Base-by-base conservation (phyloP, 768 basidiomycete genomes). In the Lactarius sanguifluus region DNA sequence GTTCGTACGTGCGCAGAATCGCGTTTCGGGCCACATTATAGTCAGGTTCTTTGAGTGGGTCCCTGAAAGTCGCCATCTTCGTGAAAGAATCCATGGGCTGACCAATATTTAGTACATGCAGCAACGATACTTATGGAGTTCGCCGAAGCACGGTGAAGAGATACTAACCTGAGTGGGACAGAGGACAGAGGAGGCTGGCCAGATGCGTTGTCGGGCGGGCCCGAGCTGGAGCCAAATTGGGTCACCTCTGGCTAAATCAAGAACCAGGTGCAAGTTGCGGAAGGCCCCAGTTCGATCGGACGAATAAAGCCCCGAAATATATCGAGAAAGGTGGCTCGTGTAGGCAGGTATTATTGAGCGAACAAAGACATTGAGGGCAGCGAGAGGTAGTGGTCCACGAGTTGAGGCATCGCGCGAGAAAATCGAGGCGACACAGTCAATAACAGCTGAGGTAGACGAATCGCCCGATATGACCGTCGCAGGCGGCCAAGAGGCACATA, bases 11-110 rank as follows among this genome's bases (percentile, higher is more conserved):
- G 56, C 62, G 55, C 38, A 70, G 45, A 23, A 66, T 64, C 18
- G 61, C 54, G 20, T 25, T 32, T 58, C 59, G 47, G 15, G 59
- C 38, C 38, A 28, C 45, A 32, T 50, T 23, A 30, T 43, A 54
- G 23, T 58, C 34, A 13, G 64, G 23, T 12, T 69, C 68, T 45
- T 52, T 50, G 16, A 23, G 55, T n/a, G 25, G 30, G 32, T 55
- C 16, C 56, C 34, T 13, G 40, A 30, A 30, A 4, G 32, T 41
- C 34, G 58, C 47, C 28, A 60, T 57, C 52, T 64, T 71, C 64
- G 66, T 61, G 60, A 69, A 66, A 40, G 66, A 69, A 56, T 67
- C 68, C 67, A 72, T 67, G 47, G 71, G 50, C 71, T 71, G 54
- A 6, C 59, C 58, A 59, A 43, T 36, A 58, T 67, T 71, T 55